Conservation (phyloP, 805 yeast species). For the Candida awuae region DNA sequence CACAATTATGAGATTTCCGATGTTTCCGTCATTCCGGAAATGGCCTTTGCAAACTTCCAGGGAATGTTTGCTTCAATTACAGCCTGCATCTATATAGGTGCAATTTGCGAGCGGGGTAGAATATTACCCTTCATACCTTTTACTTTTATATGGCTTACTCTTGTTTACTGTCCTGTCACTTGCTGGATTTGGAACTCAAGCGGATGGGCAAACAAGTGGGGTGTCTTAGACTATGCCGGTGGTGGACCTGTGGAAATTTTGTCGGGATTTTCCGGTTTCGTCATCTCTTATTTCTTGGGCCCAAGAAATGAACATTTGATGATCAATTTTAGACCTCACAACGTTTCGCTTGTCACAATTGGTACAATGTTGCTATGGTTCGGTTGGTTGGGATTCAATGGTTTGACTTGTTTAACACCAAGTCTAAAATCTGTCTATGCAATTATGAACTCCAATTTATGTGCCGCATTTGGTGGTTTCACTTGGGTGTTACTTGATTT, state of each 20-base stretch:
- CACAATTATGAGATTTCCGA: slow-evolving; percentile 21
- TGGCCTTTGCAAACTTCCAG: slow-evolving; percentile 80
- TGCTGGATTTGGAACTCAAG: slow-evolving; percentile 91
- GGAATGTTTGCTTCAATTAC: slow-evolving; percentile 92
- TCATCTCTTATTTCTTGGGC: slow-evolving; percentile 73
- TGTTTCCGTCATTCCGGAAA: slow-evolving; percentile 52
- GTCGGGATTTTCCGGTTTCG: slow-evolving; percentile 87
- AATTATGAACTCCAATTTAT: slow-evolving; percentile 81
- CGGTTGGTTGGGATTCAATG: slow-evolving; percentile 96
- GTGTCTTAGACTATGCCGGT: slow-evolving; percentile 93
- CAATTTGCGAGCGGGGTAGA: slow-evolving; percentile 88
- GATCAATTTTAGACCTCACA: slow-evolving; percentile 90
- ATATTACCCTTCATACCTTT: slow-evolving; percentile 78
- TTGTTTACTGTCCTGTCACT: slow-evolving; percentile 91
- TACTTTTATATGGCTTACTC: slow-evolving; percentile 79
- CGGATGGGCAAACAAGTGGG: slow-evolving; percentile 93
- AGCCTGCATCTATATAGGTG: slow-evolving; percentile 83
- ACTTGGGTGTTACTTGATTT: slow-evolving; percentile 89
- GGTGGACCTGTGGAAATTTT: slow-evolving; percentile 96
- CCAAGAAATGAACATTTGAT: slow-evolving; percentile 66
- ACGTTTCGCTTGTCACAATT: slow-evolving; percentile 80
- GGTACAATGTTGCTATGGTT: slow-evolving; percentile 86
- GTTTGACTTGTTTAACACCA: slow-evolving; percentile 80
- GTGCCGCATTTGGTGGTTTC: slow-evolving; percentile 86
- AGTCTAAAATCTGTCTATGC: slow-evolving; percentile 80